phyloP scores from a whole-genome alignment of 495 filamentous ascomycete genomes.

The Xylaria telfairii region DNA sequence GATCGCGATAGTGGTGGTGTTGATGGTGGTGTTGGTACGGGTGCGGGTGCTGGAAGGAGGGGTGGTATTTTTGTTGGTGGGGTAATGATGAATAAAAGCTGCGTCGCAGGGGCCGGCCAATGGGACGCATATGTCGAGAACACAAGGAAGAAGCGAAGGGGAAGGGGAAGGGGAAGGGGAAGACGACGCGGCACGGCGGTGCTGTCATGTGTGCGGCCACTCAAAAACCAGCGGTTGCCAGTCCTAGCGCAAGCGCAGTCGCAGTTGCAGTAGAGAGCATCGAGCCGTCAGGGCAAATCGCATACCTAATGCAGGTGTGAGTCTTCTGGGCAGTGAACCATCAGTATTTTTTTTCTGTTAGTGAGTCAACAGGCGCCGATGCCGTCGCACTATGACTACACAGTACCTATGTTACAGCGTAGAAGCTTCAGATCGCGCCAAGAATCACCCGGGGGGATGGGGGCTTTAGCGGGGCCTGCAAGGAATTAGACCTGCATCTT shows the following conservation, averaged over 20 bases:
- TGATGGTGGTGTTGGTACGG: background rate
- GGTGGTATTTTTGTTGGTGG: slow-evolving; percentile 27
- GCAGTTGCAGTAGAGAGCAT: background rate
- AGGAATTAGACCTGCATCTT: slow-evolving; percentile 3
- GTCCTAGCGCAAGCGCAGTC: slow-evolving; percentile 3
- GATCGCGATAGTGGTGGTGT: background rate
- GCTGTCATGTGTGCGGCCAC: slow-evolving; percentile 17
- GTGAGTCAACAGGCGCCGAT: slow-evolving; percentile 28
- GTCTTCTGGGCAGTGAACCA: background rate
- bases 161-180: too few species aligned
- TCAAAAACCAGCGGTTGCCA: background rate
- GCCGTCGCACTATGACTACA: background rate
- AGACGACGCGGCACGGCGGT: slow-evolving; percentile 2
- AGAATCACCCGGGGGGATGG: background rate
- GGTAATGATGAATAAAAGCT: slow-evolving; percentile 36
- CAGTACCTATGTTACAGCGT: background rate
- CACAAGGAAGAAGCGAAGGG: slow-evolving; percentile 18
- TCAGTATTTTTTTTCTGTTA: slow-evolving; percentile 2
- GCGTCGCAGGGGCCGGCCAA: slow-evolving; percentile 26
- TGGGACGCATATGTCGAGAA: slow-evolving; percentile 11
- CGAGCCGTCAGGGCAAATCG: background rate
- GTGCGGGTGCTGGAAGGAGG: background rate
- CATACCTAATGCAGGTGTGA: background rate
- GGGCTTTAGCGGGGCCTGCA: background rate
- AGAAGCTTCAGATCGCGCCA: background rate